Evolutionary conservation across 345 rosid species (phyloP).

Genomic region (Lenwebbia sp.): DNA sequence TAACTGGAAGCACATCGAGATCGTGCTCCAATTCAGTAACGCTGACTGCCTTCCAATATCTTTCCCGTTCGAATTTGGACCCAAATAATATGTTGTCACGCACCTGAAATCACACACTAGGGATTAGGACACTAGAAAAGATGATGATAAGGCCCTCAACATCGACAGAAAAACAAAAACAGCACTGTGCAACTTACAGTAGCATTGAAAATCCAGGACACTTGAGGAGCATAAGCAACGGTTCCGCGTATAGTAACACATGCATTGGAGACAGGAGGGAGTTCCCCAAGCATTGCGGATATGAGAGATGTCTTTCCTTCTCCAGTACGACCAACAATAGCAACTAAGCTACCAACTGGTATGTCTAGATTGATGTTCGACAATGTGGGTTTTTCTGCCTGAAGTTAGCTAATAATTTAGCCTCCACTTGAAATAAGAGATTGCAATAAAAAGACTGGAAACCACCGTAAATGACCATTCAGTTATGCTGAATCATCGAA

Average conservation of each 20-base stretch:
- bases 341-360: slow-evolving; percentile 72
- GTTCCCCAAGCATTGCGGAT: slow-evolving; percentile 94
- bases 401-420: slow-evolving; percentile 1
- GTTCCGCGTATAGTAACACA: slow-evolving; percentile 63
- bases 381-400: slow-evolving; percentile 59
- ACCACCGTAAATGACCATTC: background rate
- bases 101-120: slow-evolving; percentile 33
- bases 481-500: background rate
- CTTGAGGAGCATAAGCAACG: slow-evolving; percentile 92
- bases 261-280: slow-evolving; percentile 44
- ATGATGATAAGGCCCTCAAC: background rate
- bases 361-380: slow-evolving; percentile 68
- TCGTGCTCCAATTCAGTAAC: slow-evolving; percentile 78
- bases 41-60: slow-evolving; percentile 70
- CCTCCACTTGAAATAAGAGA: background rate
- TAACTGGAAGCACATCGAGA: slow-evolving; percentile 78
- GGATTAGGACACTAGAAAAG: background rate
- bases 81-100: slow-evolving; percentile 90
- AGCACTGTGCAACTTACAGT: slow-evolving; percentile 43
- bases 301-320: slow-evolving; percentile 95
- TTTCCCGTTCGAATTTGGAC: slow-evolving; percentile 41
- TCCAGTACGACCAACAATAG: slow-evolving; percentile 91
- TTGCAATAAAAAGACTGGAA: background rate
- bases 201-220: slow-evolving; percentile 98
- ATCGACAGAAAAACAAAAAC: background rate